These are phyloP conservation scores for Penicillium sumatraense DNA, from an alignment of 2,329 filamentous ascomycete species.

Conservation along the genomic window DNA sequence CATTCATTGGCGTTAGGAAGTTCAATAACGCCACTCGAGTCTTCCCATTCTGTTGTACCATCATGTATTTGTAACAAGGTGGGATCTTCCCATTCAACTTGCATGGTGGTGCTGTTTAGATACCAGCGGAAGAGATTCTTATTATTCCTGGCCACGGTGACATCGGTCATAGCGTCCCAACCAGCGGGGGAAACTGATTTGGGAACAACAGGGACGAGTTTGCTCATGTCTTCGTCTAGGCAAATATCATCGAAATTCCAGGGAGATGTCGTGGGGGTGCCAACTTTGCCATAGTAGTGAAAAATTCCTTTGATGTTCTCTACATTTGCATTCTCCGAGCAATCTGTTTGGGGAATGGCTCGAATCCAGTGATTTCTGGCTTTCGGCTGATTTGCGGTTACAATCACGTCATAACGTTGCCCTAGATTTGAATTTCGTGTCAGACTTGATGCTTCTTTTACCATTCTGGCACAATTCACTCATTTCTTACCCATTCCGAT, in stretches of 20 bases:
- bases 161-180: neutral
- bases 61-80: neutral
- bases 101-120: constrained; percentile 6
- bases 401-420: constrained; percentile 14
- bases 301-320: constrained; percentile 8
- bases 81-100: neutral
- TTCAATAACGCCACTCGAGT: constrained; percentile 1
- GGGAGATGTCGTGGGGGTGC: neutral
- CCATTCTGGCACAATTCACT: too few relatives aligned
- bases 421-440: neutral
- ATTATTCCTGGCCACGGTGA: neutral
- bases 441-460: too few relatives aligned
- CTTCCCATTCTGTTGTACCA: neutral
- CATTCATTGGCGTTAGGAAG: constrained; percentile 1
- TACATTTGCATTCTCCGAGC: neutral
- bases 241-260: neutral
- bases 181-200: neutral
- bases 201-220: neutral
- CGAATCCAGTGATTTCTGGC: constrained; percentile 8
- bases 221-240: constrained; percentile 5
- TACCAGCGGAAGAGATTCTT: constrained; percentile 5
- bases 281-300: neutral
- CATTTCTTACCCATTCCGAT: constrained; percentile 62
- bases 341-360: constrained; percentile 5
- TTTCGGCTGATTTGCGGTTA: constrained; percentile 1